Evolutionary conservation across 768 basidiomycete species (phyloP).

Genomic region (Lactarius psammicola): DNA sequence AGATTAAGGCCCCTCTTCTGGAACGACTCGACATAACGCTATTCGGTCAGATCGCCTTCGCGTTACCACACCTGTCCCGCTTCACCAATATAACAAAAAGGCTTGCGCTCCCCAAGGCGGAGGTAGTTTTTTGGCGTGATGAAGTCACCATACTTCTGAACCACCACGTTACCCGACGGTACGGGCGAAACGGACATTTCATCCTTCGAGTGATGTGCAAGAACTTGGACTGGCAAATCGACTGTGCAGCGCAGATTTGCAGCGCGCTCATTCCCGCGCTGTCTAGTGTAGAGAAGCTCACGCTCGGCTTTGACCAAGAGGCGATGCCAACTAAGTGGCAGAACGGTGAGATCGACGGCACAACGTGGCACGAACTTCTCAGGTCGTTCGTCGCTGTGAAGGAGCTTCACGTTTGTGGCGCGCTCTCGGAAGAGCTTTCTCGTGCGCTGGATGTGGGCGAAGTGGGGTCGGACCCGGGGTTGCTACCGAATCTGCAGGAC

Average conservation of each 20-base stretch:
- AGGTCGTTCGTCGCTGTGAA: no score
- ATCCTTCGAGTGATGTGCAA: neutral
- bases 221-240: conserved; percentile 9
- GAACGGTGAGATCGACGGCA: neutral
- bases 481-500: neutral
- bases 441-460: neutral
- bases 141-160: neutral
- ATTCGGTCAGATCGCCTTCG: neutral
- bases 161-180: neutral
- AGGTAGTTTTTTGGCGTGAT: neutral
- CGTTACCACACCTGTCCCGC: neutral
- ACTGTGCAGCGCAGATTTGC: conserved; percentile 9
- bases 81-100: neutral
- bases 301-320: neutral
- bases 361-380: no score
- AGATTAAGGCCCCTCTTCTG: neutral
- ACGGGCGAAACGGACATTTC: neutral
- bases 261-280: neutral
- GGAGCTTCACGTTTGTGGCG: no score
- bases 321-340: neutral
- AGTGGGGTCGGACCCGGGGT: neutral
- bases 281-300: neutral
- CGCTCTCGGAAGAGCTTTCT: neutral
- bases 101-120: neutral
- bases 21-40: neutral